Evolutionary conservation across 495 filamentous ascomycete species (phyloP), one percentile per base, ranked within the genome.

Genomic region (Schizothecium vesticola): DNA sequence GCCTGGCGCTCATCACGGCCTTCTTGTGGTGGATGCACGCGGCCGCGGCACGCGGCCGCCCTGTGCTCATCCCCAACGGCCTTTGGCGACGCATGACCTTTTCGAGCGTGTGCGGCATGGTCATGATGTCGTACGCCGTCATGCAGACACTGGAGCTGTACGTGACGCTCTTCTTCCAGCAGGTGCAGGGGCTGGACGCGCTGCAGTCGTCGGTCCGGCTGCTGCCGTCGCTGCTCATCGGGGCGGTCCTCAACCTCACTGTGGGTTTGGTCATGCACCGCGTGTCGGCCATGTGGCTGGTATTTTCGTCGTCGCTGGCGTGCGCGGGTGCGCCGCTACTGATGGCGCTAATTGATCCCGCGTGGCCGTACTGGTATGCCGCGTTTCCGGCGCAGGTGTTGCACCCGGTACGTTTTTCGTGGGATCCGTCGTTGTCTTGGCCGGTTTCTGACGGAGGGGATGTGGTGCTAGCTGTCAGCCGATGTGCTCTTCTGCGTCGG

Each of bases 401-500:
- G 21, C 66, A 59, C 4, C 65, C 63, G 16, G 21, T 59, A 9
- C 81, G 59, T 81, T 33, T 33, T 4, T n/a, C 13, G 19, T 24
- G 8, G 21, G 4, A 7, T 10, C 0, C 23, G 22, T 31, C 3
- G 16, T 56, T 1, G 19, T 57, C 56, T 12, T 0, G 23, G 5
- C 0, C 56, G 19, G 11, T 57, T 22, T 57, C 13, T 57, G 23
- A 21, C 56, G 8, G 51, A 2, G 19, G n/a, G 56, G 0, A 10
- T 19, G 1, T n/a, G 13, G 51, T 8, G 56, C 12, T 57, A 61
- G 22, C 57, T 61, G 29, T 66, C 89, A 22, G 84, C 84, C 0
- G 88, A 90, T 71, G 79, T 83, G 4, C 80, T 89, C 10, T 91
- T 90, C 75, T 88, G 85, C 9, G 82, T 90, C 8, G 83, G 86